These are phyloP conservation scores for Dacryopinax spathularia DNA, from an alignment of 768 basidiomycete genomes.

Conservation along the genomic window DNA sequence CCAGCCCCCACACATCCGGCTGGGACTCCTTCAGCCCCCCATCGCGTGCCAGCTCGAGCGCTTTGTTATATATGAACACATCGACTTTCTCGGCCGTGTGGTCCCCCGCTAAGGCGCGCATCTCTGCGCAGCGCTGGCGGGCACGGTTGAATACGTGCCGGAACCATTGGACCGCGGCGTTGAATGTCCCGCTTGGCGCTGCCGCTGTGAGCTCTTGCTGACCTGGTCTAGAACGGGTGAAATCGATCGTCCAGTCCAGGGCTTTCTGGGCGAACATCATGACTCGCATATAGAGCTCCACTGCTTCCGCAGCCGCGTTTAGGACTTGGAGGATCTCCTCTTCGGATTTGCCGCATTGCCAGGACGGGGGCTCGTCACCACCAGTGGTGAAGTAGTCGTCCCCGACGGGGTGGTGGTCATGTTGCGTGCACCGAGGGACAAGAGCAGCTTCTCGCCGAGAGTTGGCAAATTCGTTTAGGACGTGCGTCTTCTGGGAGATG, in stretches of 20 bases:
- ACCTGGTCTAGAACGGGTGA: slow-evolving; percentile 25
- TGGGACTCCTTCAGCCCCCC: not conserved
- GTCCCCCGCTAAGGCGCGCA: slow-evolving; percentile 68
- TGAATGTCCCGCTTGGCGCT: not conserved
- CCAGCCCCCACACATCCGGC: not conserved
- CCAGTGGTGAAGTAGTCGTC: not conserved
- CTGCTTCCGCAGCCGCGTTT: slow-evolving; percentile 37
- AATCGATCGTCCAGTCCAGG: slow-evolving; percentile 52
- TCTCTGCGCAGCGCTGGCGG: slow-evolving; percentile 43
- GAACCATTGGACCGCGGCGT: slow-evolving; percentile 55
- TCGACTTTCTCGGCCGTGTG: slow-evolving; percentile 75
- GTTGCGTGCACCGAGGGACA: not conserved
- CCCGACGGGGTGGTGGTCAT: slow-evolving; percentile 4
- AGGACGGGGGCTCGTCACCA: slow-evolving; percentile 7
- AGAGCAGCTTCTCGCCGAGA: not conserved
- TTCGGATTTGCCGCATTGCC: not conserved
- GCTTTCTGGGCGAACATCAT: slow-evolving; percentile 91
- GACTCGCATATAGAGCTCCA: slow-evolving; percentile 78
- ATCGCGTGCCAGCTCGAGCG: slow-evolving; percentile 52
- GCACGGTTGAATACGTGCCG: slow-evolving; percentile 68
- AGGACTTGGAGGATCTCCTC: not conserved
- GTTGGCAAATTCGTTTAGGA: slow-evolving; percentile 72
- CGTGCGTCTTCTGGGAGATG: slow-evolving; percentile 89
- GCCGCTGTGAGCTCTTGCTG: slow-evolving; percentile 1
- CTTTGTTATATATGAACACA: slow-evolving; percentile 84